Conservation (phyloP, 1,284 basidiomycete species). For the Cystobasidium sp. region DNA sequence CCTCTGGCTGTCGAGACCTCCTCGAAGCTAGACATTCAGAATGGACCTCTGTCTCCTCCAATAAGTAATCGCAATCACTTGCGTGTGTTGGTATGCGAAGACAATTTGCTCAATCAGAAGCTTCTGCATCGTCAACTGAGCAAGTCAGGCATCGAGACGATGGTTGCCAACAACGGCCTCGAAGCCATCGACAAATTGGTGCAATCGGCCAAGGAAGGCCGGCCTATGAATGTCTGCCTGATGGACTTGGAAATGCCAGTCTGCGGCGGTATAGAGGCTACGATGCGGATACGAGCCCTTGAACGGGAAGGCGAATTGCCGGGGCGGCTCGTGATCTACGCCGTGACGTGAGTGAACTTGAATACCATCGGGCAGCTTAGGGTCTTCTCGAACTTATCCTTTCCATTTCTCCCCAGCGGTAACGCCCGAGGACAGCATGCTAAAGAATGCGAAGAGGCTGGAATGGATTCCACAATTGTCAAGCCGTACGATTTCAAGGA, state of each 20-base stretch:
- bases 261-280: slow-evolving; percentile 47
- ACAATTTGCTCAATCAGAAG: slow-evolving; percentile 59
- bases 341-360: slow-evolving; percentile 15
- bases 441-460: slow-evolving; percentile 14
- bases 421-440: slow-evolving; percentile 29
- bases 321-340: slow-evolving; percentile 13
- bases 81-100: slow-evolving; percentile 56
- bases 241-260: slow-evolving; percentile 50
- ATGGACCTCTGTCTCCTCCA: slow-evolving; percentile 6
- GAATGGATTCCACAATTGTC: slow-evolving; percentile 28
- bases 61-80: slow-evolving; percentile 46
- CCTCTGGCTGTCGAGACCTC: slow-evolving; percentile 1
- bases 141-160: slow-evolving; percentile 56
- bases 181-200: slow-evolving; percentile 58
- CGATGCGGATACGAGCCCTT: slow-evolving; percentile 40
- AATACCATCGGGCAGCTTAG: background rate
- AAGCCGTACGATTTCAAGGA: slow-evolving; percentile 31
- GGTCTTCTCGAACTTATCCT: background rate
- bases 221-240: slow-evolving; percentile 37
- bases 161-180: slow-evolving; percentile 58
- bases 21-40: background rate
- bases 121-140: slow-evolving; percentile 58
- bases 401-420: background rate
- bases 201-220: slow-evolving; percentile 5
- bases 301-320: slow-evolving; percentile 40